Percentiles rank a stretch among this genome's conserved stretches.
These are phyloP conservation scores for Symbiodinium pilosum DNA, from an alignment of 73 alveolate species.

Conservation along the genomic window DNA sequence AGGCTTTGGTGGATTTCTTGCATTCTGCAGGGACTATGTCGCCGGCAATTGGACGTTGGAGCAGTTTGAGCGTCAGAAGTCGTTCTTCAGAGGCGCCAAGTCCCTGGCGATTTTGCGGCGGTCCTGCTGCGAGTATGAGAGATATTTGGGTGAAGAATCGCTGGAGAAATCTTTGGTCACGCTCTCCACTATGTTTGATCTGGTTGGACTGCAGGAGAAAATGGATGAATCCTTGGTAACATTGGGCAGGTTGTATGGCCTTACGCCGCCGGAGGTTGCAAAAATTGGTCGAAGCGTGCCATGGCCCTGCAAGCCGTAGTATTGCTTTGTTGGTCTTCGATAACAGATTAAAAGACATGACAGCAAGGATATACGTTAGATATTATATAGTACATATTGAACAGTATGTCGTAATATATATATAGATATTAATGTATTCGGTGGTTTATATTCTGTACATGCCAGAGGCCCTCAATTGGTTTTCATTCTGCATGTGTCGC, in stretches of 20 bases:
- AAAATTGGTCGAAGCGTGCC: neutral
- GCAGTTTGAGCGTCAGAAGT: slow-evolving; percentile 14
- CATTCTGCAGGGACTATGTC: slow-evolving; percentile 10
- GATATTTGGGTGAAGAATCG: neutral
- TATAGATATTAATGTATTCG: too few relatives aligned
- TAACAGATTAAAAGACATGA: too few relatives aligned
- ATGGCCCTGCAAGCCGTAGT: neutral
- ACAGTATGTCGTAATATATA: too few relatives aligned
- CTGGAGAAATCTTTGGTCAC: neutral
- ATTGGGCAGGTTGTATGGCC: neutral
- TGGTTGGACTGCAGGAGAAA: neutral
- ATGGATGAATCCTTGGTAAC: neutral
- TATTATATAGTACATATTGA: too few relatives aligned
- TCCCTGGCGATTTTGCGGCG: neutral
- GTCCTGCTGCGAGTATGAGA: slow-evolving; percentile 7
- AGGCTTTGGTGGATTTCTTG: neutral
- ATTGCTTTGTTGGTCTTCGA: neutral
- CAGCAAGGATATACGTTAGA: too few relatives aligned
- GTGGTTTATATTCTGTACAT: too few relatives aligned
- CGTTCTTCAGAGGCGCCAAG: neutral
- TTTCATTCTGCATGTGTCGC: neutral
- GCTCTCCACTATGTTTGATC: neutral
- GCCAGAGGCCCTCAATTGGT: too few relatives aligned
- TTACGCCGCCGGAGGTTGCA: neutral
- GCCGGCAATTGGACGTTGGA: slow-evolving; percentile 9